Percentiles rank a stretch among this genome's conserved stretches.
These are phyloP conservation scores for Leccinum variicolor DNA, from an alignment of 768 basidiomycete species.

Conservation along the genomic window DNA sequence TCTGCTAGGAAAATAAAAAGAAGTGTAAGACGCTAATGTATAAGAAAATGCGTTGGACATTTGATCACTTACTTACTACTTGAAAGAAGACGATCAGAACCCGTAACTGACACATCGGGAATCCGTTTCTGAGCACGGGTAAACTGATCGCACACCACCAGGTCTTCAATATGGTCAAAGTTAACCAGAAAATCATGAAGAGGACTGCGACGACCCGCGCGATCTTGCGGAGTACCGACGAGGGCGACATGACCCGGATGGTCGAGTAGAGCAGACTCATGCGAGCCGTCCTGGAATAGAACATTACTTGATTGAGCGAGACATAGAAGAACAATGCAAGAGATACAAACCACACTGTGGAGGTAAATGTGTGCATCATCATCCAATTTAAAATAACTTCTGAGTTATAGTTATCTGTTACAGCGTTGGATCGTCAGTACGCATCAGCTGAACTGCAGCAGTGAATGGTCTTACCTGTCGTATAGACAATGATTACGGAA, in stretches of 20 bases:
- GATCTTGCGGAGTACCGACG: not conserved
- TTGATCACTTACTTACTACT: not conserved
- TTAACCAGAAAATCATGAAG: not conserved
- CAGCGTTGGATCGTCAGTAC: not conserved
- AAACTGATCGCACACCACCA: too few relatives aligned
- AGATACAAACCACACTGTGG: not conserved
- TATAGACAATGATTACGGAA: not conserved
- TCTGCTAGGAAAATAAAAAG: not conserved
- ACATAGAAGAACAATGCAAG: not conserved
- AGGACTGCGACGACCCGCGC: not conserved
- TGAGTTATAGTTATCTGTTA: not conserved
- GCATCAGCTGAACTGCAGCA: not conserved
- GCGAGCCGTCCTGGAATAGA: not conserved
- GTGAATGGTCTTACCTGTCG: not conserved
- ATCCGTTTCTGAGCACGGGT: too few relatives aligned
- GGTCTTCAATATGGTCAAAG: not conserved
- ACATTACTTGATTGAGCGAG: not conserved
- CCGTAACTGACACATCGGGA: not conserved
- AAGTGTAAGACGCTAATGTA: not conserved
- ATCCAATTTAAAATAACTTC: not conserved
- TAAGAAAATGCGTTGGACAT: not conserved
- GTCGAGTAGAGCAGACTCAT: not conserved
- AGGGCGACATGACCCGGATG: not conserved
- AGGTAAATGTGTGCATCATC: not conserved
- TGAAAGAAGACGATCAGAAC: not conserved